Conservation (phyloP, 169 alveolate species). For the Plasmodium malariae region DNA sequence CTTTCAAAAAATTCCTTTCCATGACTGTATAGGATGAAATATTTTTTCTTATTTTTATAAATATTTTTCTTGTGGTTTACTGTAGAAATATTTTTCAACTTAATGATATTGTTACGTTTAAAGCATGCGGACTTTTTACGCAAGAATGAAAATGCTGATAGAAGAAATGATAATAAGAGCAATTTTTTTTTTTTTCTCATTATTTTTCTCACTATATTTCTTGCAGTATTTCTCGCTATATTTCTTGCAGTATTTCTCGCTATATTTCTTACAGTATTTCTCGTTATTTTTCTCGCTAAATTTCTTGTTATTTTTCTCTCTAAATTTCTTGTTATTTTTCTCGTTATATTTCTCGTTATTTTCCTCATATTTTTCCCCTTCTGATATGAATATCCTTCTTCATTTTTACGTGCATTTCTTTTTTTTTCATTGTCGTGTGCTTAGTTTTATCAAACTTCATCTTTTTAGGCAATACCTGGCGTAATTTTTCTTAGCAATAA, state of each 20-base stretch:
- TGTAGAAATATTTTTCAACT: background rate
- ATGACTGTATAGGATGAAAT: slow-evolving; percentile 19
- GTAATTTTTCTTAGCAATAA: too few relatives aligned
- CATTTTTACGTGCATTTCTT: background rate
- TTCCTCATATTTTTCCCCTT: too few relatives aligned
- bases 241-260: background rate
- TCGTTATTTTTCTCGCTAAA: background rate
- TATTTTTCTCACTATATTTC: slow-evolving; percentile 2
- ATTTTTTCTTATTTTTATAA: slow-evolving; percentile 2
- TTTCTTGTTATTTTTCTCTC: background rate
- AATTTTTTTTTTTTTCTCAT: slow-evolving; percentile 26
- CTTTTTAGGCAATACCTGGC: too few relatives aligned
- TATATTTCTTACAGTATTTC: background rate
- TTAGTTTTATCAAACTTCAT: background rate
- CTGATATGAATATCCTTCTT: too few relatives aligned
- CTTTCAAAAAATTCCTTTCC: slow-evolving; percentile 75
- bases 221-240: background rate
- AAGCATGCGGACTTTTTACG: slow-evolving; percentile 15
- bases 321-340: background rate
- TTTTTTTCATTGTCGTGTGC: background rate
- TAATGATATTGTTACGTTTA: slow-evolving; percentile 7
- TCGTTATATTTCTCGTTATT: background rate
- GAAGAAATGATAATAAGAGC: slow-evolving; percentile 1
- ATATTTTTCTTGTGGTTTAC: background rate
- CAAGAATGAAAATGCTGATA: background rate